Evolutionary conservation across 75 land plant genomes (phyloP).

Genomic region (Pinus taeda): DNA sequence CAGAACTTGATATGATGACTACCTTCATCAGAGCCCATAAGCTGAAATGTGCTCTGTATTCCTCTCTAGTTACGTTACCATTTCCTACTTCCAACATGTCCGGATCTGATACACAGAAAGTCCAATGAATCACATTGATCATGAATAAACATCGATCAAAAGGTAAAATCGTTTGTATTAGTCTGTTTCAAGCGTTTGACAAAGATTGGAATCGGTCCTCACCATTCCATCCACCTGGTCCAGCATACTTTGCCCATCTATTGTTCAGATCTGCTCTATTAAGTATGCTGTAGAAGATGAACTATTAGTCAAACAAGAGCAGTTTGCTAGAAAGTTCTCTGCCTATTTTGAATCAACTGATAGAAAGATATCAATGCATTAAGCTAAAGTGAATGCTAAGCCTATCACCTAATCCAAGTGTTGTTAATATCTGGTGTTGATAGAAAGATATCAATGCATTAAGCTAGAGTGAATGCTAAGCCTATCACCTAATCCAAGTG

Average conservation of each 20-base stretch:
- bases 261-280: slow-evolving; percentile 56
- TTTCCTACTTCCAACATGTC: slow-evolving; percentile 98
- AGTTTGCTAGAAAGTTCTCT: not conserved
- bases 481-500: slow-evolving; percentile 50
- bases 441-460: not conserved
- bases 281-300: slow-evolving; percentile 27
- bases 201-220: not conserved
- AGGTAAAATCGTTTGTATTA: too few species aligned
- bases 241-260: slow-evolving; percentile 54
- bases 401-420: too few species aligned
- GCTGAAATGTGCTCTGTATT: slow-evolving; percentile 89
- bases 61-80: slow-evolving; percentile 83
- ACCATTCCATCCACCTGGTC: slow-evolving; percentile 87
- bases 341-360: not conserved
- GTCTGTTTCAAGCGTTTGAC: too few species aligned
- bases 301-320: not conserved
- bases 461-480: not conserved
- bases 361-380: too few species aligned
- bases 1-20: not conserved
- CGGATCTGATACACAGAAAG: slow-evolving; percentile 59
- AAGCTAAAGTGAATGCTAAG: too few species aligned
- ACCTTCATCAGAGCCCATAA: slow-evolving; percentile 94
- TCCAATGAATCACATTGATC: not conserved
- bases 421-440: too few species aligned
- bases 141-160: not conserved